phyloP scores from a whole-genome alignment of 305 asterid species.

The Solanum hybrid region DNA sequence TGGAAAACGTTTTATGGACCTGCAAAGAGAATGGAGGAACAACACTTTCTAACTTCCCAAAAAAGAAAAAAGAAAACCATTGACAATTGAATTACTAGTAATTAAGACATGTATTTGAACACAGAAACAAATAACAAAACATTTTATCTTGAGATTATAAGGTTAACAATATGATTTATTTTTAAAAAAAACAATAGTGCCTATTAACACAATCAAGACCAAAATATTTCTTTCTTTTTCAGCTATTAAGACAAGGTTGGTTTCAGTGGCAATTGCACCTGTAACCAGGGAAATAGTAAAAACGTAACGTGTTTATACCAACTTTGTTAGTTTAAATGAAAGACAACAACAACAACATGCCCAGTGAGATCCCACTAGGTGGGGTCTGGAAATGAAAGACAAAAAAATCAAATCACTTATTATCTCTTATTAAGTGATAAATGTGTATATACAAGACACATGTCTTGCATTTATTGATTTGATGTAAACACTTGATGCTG shows the following conservation, averaged over 20 bases:
- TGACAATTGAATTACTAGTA: not conserved
- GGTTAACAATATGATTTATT: not conserved
- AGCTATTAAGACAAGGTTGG: not conserved
- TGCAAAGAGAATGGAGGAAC: not conserved
- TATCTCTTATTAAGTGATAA: not conserved
- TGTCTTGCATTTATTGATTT: not conserved
- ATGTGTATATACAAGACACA: not conserved
- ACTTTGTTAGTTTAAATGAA: not conserved
- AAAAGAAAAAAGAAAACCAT: not conserved
- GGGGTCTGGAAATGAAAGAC: not conserved
- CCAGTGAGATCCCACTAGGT: too few species aligned
- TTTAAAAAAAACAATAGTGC: not conserved
- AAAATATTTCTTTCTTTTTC: not conserved
- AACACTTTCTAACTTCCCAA: not conserved
- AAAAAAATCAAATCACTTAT: not conserved
- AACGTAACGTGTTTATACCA: not conserved
- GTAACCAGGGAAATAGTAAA: not conserved
- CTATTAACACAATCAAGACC: not conserved
- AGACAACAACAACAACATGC: not conserved
- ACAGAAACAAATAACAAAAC: not conserved
- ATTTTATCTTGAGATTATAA: not conserved
- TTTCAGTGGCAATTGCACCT: not conserved
- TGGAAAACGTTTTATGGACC: not conserved
- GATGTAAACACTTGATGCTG: not conserved
- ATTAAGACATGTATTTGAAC: not conserved